phyloP scores from a whole-genome alignment of 441 rosid species.

The Isatis lusitanica region DNA sequence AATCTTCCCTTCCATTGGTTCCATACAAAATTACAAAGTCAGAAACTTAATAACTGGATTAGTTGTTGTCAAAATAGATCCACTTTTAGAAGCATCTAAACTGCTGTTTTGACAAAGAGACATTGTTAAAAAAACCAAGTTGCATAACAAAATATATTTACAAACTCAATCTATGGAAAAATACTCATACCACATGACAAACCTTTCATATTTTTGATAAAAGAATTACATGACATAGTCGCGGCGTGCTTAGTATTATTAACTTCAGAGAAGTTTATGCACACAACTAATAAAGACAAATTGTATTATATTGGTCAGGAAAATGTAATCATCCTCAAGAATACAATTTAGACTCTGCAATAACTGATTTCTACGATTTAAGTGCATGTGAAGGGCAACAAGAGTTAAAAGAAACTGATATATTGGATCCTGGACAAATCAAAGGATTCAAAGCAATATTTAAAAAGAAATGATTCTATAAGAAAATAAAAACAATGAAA shows the following conservation, averaged over 20 bases:
- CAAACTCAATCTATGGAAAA: background rate
- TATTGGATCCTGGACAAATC: too few species aligned
- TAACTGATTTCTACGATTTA: background rate
- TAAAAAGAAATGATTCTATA: too few species aligned
- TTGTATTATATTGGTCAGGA: background rate
- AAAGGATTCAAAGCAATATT: too few species aligned
- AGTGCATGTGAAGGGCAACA: background rate
- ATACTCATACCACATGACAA: background rate
- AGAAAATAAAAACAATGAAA: too few species aligned
- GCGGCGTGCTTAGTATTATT: background rate
- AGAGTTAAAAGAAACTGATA: background rate
- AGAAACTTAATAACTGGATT: too few species aligned
- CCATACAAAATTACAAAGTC: too few species aligned
- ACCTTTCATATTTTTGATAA: too few species aligned
- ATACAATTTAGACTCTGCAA: background rate
- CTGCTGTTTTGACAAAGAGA: background rate
- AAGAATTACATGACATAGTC: background rate
- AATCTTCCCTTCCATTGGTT: background rate
- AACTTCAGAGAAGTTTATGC: background rate
- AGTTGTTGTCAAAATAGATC: too few species aligned
- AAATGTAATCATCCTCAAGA: background rate
- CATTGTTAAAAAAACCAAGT: background rate
- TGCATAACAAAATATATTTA: background rate
- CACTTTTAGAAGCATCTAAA: background rate
- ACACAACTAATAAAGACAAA: background rate